Percentiles rank a stretch among this genome's conserved stretches.
Evolutionary conservation across 371 early-diverging fungal genomes (phyloP).

Genomic region (Umbelopsis sp.): DNA sequence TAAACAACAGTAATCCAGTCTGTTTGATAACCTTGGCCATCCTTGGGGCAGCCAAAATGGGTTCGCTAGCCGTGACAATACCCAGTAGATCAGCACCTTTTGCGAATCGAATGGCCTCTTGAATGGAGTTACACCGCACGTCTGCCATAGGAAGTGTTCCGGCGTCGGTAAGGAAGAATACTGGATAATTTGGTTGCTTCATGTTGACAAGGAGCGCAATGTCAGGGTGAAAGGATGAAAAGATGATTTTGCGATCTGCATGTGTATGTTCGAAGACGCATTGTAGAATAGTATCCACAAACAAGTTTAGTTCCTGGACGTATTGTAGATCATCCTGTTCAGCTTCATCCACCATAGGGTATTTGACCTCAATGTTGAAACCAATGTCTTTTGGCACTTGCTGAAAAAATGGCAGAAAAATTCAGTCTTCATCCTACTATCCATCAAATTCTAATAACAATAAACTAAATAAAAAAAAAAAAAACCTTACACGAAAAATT

Average conservation of each 20-base stretch:
- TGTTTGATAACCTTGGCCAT: constrained; percentile 75
- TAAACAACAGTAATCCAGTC: constrained; percentile 76
- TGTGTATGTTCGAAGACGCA: constrained; percentile 73
- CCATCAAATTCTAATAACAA: too few relatives aligned
- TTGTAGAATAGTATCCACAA: constrained; percentile 83
- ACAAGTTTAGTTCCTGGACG: constrained; percentile 84
- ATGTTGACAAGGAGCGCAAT: constrained; percentile 79
- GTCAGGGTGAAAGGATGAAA: constrained; percentile 95
- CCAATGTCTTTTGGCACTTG: constrained; percentile 79
- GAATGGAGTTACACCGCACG: constrained; percentile 82
- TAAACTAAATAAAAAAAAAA: neutral
- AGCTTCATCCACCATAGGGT: constrained; percentile 90
- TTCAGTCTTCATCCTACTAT: neutral
- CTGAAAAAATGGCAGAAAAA: constrained; percentile 28
- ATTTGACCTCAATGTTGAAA: constrained; percentile 97
- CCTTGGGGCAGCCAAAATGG: constrained; percentile 81
- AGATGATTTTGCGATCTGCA: constrained; percentile 80
- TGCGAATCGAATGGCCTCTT: constrained; percentile 85
- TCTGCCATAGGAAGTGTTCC: constrained; percentile 80
- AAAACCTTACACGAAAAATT: constrained; percentile 63
- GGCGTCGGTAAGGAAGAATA: constrained; percentile 91
- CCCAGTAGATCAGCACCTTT: constrained; percentile 78
- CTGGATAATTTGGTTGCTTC: constrained; percentile 86
- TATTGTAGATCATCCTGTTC: constrained; percentile 66
- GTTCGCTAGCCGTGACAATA: constrained; percentile 79